A percentile compares a stretch with the other conserved stretches of the same genome.
These are phyloP conservation scores for Lagenaria siceraria DNA, from an alignment of 306 rosid genomes.

Conservation along the genomic window DNA sequence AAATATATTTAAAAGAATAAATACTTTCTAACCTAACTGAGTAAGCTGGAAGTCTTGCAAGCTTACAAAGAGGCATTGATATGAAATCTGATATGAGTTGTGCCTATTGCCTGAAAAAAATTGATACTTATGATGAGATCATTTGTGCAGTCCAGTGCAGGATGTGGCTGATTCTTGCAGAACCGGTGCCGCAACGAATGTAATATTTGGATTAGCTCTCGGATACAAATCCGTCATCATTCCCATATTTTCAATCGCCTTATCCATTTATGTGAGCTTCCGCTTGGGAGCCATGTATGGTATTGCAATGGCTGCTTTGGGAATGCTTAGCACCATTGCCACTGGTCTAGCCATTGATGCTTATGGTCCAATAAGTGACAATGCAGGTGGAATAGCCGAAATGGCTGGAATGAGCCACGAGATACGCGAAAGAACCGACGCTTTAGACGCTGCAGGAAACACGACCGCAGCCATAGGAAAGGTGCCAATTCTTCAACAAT, in stretches of 20 bases:
- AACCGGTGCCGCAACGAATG: conserved; percentile 62
- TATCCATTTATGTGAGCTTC: conserved; percentile 62
- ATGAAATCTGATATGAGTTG: background rate
- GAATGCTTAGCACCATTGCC: conserved; percentile 69
- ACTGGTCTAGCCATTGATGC: conserved; percentile 71
- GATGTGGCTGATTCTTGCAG: conserved; percentile 77
- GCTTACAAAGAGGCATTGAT: background rate
- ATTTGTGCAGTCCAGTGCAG: conserved; percentile 51
- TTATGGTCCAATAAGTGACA: conserved; percentile 64
- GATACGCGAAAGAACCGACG: conserved; percentile 49
- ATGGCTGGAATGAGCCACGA: conserved; percentile 64
- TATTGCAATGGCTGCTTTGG: conserved; percentile 61
- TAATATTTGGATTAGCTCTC: conserved; percentile 56
- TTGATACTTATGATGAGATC: conserved; percentile 11
- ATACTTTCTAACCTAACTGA: too few relatives aligned
- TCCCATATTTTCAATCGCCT: conserved; percentile 48
- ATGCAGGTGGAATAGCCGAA: conserved; percentile 69
- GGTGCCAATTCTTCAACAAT: conserved; percentile 18
- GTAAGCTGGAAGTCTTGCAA: background rate
- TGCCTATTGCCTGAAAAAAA: background rate
- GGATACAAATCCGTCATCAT: conserved; percentile 63
- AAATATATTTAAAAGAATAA: too few relatives aligned
- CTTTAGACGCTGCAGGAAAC: conserved; percentile 46
- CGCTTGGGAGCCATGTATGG: conserved; percentile 68
- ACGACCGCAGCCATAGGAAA: conserved; percentile 74